These are phyloP conservation scores for Hyphodiscus sp. DNA, from an alignment of 2,329 filamentous ascomycete genomes.

Conservation along the genomic window DNA sequence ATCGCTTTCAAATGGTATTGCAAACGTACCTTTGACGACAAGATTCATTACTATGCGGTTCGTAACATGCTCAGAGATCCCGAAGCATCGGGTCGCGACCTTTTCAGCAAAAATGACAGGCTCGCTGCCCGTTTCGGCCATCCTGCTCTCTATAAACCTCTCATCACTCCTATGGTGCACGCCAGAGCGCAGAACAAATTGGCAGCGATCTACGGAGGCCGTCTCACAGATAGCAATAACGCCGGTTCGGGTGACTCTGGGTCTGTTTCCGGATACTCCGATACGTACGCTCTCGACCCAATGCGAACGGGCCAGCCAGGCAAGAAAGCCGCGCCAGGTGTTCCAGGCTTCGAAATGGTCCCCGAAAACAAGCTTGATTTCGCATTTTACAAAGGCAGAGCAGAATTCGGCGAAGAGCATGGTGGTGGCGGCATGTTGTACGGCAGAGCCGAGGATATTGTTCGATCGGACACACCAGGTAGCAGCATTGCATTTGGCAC, in stretches of 20 bases:
- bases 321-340: constrained; percentile 15
- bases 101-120: constrained; percentile 55
- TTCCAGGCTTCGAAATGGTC: constrained; percentile 84
- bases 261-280: constrained; percentile 68
- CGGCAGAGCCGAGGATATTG: constrained; percentile 51
- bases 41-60: constrained; percentile 74
- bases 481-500: constrained; percentile 13
- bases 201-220: constrained; percentile 77
- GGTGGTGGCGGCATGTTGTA: constrained; percentile 65
- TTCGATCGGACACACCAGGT: constrained; percentile 30
- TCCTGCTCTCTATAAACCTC: constrained; percentile 78
- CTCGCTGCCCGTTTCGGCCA: constrained; percentile 79
- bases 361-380: constrained; percentile 86
- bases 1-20: constrained; percentile 85
- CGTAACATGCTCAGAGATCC: constrained; percentile 46
- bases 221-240: constrained; percentile 61
- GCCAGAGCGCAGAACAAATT: constrained; percentile 83
- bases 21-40: constrained; percentile 64
- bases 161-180: constrained; percentile 94
- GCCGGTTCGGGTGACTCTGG: constrained; percentile 48
- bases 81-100: constrained; percentile 39
- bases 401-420: constrained; percentile 81
- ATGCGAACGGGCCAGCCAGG: constrained; percentile 55
- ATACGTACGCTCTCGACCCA: constrained; percentile 72
- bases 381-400: constrained; percentile 79